Evolutionary conservation across 352 stramenopile species (phyloP).

Genomic region (Globisporangium splendens): DNA sequence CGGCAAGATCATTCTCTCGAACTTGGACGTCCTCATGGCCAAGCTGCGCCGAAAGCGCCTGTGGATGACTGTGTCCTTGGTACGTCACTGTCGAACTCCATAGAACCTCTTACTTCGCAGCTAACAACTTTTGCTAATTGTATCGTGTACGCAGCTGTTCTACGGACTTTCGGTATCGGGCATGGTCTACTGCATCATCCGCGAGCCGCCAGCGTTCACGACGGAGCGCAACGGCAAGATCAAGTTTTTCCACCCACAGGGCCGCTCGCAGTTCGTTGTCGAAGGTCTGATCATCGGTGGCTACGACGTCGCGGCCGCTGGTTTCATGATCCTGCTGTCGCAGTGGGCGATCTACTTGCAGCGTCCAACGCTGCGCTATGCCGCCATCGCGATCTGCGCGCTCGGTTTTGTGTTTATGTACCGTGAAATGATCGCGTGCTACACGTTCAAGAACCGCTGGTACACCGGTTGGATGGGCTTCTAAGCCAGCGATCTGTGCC

Average conservation of each 20-base stretch:
- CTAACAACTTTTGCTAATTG: too few species aligned
- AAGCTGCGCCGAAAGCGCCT: constrained; percentile 79
- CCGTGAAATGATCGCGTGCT: constrained; percentile 76
- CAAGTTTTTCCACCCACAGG: constrained; percentile 84
- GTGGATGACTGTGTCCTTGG: constrained; percentile 85
- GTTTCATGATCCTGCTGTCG: constrained; percentile 76
- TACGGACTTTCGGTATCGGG: constrained; percentile 85
- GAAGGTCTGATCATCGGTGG: constrained; percentile 78
- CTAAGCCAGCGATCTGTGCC: constrained; percentile 19
- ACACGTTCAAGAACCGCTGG: constrained; percentile 89
- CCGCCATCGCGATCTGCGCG: constrained; percentile 51
- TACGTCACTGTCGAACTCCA: constrained; percentile 12
- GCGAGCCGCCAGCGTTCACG: constrained; percentile 69
- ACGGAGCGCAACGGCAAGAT: constrained; percentile 77
- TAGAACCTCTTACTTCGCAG: too few species aligned
- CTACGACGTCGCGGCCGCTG: constrained; percentile 61
- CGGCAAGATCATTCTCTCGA: constrained; percentile 56
- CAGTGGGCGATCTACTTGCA: constrained; percentile 81
- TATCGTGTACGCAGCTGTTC: constrained; percentile 45
- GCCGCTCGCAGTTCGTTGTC: constrained; percentile 79
- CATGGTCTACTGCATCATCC: constrained; percentile 90
- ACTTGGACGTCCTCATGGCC: constrained; percentile 67
- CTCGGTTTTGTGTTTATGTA: constrained; percentile 82
- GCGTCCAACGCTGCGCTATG: constrained; percentile 48
- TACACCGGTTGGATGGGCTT: constrained; percentile 86